A percentile compares a stretch with the other conserved stretches of the same genome.
Evolutionary conservation across 2,329 filamentous ascomycete species (phyloP).

Genomic region (Sclerotinia sclerotiorum): DNA sequence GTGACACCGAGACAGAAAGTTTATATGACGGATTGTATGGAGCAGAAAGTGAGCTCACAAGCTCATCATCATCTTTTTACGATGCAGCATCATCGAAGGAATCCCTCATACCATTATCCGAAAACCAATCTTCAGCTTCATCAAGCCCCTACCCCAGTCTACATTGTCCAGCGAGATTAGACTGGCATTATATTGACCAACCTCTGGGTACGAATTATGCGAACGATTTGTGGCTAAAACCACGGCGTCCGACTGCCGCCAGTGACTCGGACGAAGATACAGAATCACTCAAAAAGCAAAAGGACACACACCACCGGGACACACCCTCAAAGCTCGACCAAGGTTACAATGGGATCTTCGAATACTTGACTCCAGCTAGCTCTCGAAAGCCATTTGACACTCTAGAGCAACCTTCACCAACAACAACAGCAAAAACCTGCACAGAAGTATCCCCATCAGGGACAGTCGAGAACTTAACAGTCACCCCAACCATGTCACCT

Average conservation of each 20-base stretch:
- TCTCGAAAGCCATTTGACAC: background rate
- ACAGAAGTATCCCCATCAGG: background rate
- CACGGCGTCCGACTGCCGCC: background rate
- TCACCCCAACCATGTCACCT: background rate
- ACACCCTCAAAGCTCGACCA: background rate
- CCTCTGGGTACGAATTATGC: background rate
- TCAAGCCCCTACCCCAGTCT: background rate
- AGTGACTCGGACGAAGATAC: constrained; percentile 4
- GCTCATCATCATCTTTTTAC: background rate
- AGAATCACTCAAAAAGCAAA: background rate
- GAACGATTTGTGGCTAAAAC: constrained; percentile 6
- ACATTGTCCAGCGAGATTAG: constrained; percentile 10
- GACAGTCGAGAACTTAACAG: background rate
- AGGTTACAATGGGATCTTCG: background rate
- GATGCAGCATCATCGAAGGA: background rate
- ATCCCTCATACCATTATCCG: background rate
- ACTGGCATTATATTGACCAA: background rate
- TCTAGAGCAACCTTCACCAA: too few species aligned
- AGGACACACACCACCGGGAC: background rate
- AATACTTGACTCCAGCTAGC: background rate
- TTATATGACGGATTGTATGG: constrained; percentile 2
- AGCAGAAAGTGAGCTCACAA: background rate
- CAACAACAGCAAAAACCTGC: background rate
- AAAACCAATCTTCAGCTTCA: background rate
- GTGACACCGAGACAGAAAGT: background rate